phyloP scores from a whole-genome alignment of 257 asterid species.

The Nicotiana paniculata region DNA sequence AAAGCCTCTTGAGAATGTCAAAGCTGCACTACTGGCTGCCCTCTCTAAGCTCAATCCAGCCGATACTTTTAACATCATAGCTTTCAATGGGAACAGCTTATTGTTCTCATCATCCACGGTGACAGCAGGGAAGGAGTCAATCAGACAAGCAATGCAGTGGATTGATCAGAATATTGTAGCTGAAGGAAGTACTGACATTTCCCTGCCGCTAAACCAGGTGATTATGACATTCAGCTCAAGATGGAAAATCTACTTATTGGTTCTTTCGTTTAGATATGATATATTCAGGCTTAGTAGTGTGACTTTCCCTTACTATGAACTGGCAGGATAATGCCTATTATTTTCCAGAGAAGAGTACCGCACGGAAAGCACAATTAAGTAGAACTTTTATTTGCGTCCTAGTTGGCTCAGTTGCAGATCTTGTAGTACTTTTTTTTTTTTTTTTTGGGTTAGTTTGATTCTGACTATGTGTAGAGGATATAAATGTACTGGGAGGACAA shows the following conservation, averaged over 20 bases:
- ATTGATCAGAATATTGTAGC: slow-evolving; percentile 43
- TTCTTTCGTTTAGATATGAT: no score
- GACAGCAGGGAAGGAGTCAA: slow-evolving; percentile 39
- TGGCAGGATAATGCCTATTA: background rate
- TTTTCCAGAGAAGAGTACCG: background rate
- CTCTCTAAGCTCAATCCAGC: slow-evolving; percentile 45
- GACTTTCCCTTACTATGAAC: background rate
- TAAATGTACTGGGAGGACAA: background rate
- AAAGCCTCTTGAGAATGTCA: slow-evolving; percentile 52
- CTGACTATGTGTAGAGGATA: background rate
- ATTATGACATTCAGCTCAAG: background rate
- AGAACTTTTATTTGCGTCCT: background rate
- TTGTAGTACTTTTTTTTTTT: background rate
- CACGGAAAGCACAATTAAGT: background rate
- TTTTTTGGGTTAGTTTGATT: background rate
- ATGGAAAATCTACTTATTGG: no score
- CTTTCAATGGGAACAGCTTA: slow-evolving; percentile 41
- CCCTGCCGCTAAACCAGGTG: slow-evolving; percentile 63
- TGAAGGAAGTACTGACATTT: slow-evolving; percentile 57
- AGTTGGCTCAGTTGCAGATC: background rate
- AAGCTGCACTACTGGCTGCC: slow-evolving; percentile 46
- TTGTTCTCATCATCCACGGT: slow-evolving; percentile 50
- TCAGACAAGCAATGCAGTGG: slow-evolving; percentile 54
- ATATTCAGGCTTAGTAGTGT: background rate
- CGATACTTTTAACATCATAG: slow-evolving; percentile 63